phyloP scores from a whole-genome alignment of 192 early-diverging fungal species.

The Lobosporangium transversale region DNA sequence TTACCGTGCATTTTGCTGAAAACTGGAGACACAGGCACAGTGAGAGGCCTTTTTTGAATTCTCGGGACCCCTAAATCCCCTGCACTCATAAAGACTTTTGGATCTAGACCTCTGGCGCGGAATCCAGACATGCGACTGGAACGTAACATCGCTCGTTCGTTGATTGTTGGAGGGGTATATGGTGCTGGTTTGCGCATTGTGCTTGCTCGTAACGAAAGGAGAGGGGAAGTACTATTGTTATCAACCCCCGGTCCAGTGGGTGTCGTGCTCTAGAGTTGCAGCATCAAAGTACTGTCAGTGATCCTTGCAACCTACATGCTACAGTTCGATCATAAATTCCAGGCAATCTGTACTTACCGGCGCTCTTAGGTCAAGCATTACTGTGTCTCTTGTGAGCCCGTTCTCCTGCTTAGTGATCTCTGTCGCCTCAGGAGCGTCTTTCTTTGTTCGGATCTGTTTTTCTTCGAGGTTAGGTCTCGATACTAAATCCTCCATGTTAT shows the following conservation, averaged over 20 bases:
- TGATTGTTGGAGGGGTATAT: slow-evolving; percentile 19
- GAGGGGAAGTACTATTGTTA: neutral
- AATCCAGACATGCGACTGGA: slow-evolving; percentile 7
- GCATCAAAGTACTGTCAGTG: neutral
- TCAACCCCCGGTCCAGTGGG: too few relatives aligned
- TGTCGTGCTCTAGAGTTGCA: neutral
- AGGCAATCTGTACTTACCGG: too few relatives aligned
- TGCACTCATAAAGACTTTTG: slow-evolving; percentile 31
- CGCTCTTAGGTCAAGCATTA: too few relatives aligned
- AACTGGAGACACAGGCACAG: slow-evolving; percentile 31
- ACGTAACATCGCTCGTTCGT: slow-evolving; percentile 23
- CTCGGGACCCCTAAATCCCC: slow-evolving; percentile 36
- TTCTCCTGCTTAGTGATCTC: too few relatives aligned
- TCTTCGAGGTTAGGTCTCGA: too few relatives aligned
- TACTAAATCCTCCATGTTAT: too few relatives aligned
- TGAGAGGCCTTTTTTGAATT: slow-evolving; percentile 26
- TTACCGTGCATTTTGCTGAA: slow-evolving; percentile 26
- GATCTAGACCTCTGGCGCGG: slow-evolving; percentile 20
- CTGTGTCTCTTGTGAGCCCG: too few relatives aligned
- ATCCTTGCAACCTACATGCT: too few relatives aligned
- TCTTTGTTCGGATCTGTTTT: too few relatives aligned
- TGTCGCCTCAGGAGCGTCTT: neutral
- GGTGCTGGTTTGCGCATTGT: slow-evolving; percentile 8
- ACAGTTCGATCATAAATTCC: too few relatives aligned
- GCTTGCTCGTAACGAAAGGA: slow-evolving; percentile 3